Evolutionary conservation across 208 protist species (phyloP), one percentile per base, ranked within the genome.

Genomic region (Leishmania martiniquensis): DNA sequence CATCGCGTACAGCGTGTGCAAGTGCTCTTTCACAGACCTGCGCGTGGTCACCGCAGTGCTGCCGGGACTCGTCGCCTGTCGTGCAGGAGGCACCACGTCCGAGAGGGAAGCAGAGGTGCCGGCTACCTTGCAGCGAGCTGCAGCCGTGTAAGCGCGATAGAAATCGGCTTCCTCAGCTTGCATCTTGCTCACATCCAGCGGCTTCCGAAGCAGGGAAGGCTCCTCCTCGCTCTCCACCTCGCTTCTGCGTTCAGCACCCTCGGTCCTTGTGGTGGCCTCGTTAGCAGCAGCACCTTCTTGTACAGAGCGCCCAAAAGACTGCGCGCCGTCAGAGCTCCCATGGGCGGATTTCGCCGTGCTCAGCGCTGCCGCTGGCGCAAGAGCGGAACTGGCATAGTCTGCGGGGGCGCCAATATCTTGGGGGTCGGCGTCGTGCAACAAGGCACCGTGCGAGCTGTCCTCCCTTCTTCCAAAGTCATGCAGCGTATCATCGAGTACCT

Each of bases 61-160:
- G 12, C 75, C 42, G 4, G 63, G 9, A 22, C 54, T 29, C 7
- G 57, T 45, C 22, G 65, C 54, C 63, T 75, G 69, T 49, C 42
- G 70, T 20, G 77, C 59, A 32, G 45, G 47, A 4, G 54, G 52
- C 54, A 78, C 42, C 37, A 44, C 67, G 0, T 60, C 67, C 2
- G 52, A 32, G 34, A 77, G 75, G 5, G 80, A 75, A n/a, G 60
- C 72, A 12, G 72, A 66, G 1, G 51, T 57, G 42, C 76, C 72
- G 17, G 55, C 81, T 2, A 78, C 72, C 0, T 52, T 76, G 37
- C 81, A 83, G 29, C 71, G 55, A 65, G 84, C 76, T 22, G 71
- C 72, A 20, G 70, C 69, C 20, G 90, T 94, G 81, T 93, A 97
- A 45, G 86, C 93, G 54, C 89, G 91, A 76, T 97, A 92, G 73